Base-by-base conservation (phyloP, 345 rosid genomes). In the Murraya paniculata region DNA sequence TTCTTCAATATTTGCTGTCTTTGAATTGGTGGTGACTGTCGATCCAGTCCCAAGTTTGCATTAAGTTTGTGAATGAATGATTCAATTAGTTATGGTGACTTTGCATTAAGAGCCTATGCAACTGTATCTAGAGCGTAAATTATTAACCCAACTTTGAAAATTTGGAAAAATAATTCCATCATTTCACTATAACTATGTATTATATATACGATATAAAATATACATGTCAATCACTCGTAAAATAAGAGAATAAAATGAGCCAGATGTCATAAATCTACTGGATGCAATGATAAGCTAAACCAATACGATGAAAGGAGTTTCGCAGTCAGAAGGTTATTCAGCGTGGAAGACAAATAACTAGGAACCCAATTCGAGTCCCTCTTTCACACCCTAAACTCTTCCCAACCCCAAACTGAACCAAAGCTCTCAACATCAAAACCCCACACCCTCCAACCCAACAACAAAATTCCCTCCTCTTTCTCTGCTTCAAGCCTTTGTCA, bases 381-480 rank as follows among this genome's bases (percentile, higher is more conserved):
- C 19, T 1, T 33, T 11, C 16, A 71, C 81, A 61, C 80, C 60
- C 38, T 69, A 71, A 69, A 35, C 21, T 45, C 68, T 76, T 76
- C 70, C 59, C 75, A 35, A 73, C 1, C 24, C 68, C 8, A 64
- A 64, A 31, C 41, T 8, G 21, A 64, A 28, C 27, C 36, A 65
- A 62, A 78, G 50, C 80, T 75, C 50, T 62, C 70, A 41, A 28
- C 30, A 58, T 35, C 41, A 41, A 45, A 58, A 30, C 30, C 9
- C 55, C 68, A 2, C 6, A 33, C 57, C 19, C n/a, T n/a, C n/a
- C n/a, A n/a, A n/a, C n/a, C n/a, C n/a, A n/a, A n/a, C n/a, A n/a
- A 0, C 19, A 0, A 38, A 77, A 50, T 58, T 73, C 73, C 78
- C 68, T 64, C 64, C 64, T 31, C 74, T 66, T 65, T 59, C 73